phyloP scores from a whole-genome alignment of 352 stramenopile genomes.

The Phytopythium vexans region DNA sequence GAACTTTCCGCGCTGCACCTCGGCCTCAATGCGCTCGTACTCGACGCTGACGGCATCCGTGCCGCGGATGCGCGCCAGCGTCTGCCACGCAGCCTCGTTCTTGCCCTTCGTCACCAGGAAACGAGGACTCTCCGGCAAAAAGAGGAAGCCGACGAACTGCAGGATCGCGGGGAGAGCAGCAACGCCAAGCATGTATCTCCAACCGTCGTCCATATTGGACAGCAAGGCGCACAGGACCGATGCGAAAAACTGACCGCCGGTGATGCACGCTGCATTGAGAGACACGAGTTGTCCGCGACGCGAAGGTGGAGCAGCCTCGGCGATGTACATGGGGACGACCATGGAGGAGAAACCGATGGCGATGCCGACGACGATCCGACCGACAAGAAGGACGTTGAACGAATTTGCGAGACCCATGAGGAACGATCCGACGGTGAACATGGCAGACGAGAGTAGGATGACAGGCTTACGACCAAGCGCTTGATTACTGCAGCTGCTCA shows the following conservation, averaged over 20 bases:
- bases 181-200: constrained; percentile 81
- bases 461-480: constrained; percentile 49
- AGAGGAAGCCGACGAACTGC: constrained; percentile 67
- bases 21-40: constrained; percentile 52
- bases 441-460: constrained; percentile 57
- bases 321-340: constrained; percentile 78
- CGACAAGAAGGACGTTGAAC: constrained; percentile 49
- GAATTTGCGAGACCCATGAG: constrained; percentile 56
- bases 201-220: constrained; percentile 49
- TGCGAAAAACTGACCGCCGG: constrained; percentile 77
- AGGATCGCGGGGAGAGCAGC: constrained; percentile 57
- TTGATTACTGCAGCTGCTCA: constrained; percentile 62
- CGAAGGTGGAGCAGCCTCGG: constrained; percentile 61
- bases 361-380: constrained; percentile 58
- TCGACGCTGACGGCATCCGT: constrained; percentile 45
- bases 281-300: constrained; percentile 70
- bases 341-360: constrained; percentile 73
- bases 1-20: constrained; percentile 29
- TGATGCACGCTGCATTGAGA: constrained; percentile 69
- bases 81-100: constrained; percentile 36
- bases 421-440: constrained; percentile 56
- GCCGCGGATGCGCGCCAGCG: constrained; percentile 53
- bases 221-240: constrained; percentile 54
- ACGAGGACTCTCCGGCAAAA: constrained; percentile 65
- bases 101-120: constrained; percentile 50